Evolutionary conservation across 2,329 filamentous ascomycete species (phyloP), one percentile per base, ranked within the genome.

Genomic region (Fusarium torulosum): DNA sequence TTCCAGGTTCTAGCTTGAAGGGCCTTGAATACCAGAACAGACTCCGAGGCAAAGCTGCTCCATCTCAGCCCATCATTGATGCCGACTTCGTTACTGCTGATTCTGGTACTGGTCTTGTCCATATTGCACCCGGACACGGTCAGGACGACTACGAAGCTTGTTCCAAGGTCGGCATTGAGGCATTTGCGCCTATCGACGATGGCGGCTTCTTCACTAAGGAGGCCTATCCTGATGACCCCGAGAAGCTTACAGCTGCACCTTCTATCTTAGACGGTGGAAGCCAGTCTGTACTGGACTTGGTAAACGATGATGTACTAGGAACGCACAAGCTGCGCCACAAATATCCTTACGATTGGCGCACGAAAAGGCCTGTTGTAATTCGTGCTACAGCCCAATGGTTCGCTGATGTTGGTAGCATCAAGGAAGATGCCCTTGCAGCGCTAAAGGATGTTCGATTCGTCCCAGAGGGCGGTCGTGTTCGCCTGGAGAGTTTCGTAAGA

Each of bases 361-460:
- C 95, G 1, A 99, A 98, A 79, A 85, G 91, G 70, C 96, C 96
- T 2, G 90, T 99, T 49, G 93, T 99, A 61, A 88, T 96, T 33
- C 84, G 96, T 68, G 95, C 96, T 5, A 99, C 96, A 0, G 93
- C 94, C 37, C 96, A 99, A 79, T 99, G 96, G 96, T 99, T 99
- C 75, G 94, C 96, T 13, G 93, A 98, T 77, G 93, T 97, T 3
- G 93, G 86, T 15, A 87, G 85, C 50, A 95, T 98, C 78, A 96
- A 96, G 72, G 82, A 87, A 2, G 83, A 87, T 31, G 92, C 94
- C 1, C 80, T 97, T 23, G 78, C 84, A 17, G 87, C 93, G 10
- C 82, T 99, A 13, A 81, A 89, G 1, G 77, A 86, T 37, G 93
- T 98, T 23, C 83, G 82, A 0, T 99, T 98, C 72, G 84, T 97